Evolutionary conservation across 2,329 filamentous ascomycete genomes (phyloP), one percentile per base, ranked within the genome.

Genomic region (Fusarium sp.): DNA sequence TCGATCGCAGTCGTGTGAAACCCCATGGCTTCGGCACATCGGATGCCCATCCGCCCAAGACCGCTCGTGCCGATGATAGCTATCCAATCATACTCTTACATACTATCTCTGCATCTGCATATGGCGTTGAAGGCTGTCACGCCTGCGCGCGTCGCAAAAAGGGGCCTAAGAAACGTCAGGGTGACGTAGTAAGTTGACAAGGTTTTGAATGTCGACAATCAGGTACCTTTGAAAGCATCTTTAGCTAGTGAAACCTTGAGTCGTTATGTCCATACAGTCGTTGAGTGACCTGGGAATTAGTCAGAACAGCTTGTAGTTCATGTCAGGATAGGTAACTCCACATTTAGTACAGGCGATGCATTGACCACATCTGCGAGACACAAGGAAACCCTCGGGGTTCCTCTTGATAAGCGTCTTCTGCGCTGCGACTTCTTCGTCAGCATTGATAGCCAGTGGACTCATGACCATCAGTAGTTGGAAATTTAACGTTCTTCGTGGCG

Each of bases 1-100:
- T 58, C 54, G 11, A 58, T 27, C 11, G 39, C 31, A 15, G 52
- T 33, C 17, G 40, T 46, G 7, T 31, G 27, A 15, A 58, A 20
- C 2, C 46, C 47, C 46, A 57, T 57, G 20, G 54, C 54, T 51
- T 57, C 39, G 9, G 46, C 46, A 42, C 51, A 45, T 17, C 33
- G 39, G n/a, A 58, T 51, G 15, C 21, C 46, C 39, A 52, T 36
- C 15, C 41, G 21, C 3, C 47, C 47, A 17, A 52, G 21, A n/a
- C 40, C 18, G 5, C 54, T 47, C 10, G 47, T 40, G 4, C 40
- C 46, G 23, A 52, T 45, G 31, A 58, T 40, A 14, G 39, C 54
- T 21, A 58, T 11, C 31, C 31, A 50, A 5, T 40, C 25, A 6
- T 11, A 23, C 15, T 15, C 35, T 21, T 25, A 14, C 25, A 21